Base-by-base conservation (phyloP, 2,329 filamentous ascomycete species). In the Talaromyces sp. region DNA sequence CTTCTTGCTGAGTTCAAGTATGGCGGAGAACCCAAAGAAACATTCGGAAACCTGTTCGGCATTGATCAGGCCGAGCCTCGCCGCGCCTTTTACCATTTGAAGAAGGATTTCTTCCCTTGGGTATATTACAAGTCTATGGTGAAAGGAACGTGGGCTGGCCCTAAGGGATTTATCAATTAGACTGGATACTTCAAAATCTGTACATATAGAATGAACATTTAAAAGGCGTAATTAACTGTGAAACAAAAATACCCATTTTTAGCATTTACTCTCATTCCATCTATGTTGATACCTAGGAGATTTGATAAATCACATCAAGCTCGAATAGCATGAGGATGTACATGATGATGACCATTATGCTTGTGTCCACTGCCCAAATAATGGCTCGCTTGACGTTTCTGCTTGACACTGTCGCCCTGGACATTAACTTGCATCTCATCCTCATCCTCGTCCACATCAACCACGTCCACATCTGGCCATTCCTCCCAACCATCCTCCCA, bases 81-180 rank as follows among this genome's bases (percentile, higher is more conserved):
- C 3, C 81, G 82, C 3, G 77, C 82, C 0, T 89, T 89, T 71
- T 89, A 86, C 69, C 78, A 88, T 69, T 69, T 89, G 53, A 89
- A 89, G 79, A 89, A 87, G 76, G 83, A 88, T 71, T 89, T 89
- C 70, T 89, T 89, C 75, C 87, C 87, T 0, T 89, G 86, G 86
- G 86, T 89, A 2, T 89, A 89, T 75, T 82, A 80, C 62, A 82
- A 84, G 43, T 81, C 80, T 43, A 84, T 88, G 82, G 81, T 89
- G 6, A 88, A 86, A 76, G 87, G 86, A 5, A 85, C 80, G 7
- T 89, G 87, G 86, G 86, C 79, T 25, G 86, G 86, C 5, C 85
- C 86, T 0, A 86, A 84, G 72, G 86, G 86, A 0, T 87, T 63
- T 15, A 63, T 63, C 38, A 63, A 63, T 19, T 63, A 58, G 36